Conservation (phyloP, 148 eudicot genomes). For the Drosera capensis region DNA sequence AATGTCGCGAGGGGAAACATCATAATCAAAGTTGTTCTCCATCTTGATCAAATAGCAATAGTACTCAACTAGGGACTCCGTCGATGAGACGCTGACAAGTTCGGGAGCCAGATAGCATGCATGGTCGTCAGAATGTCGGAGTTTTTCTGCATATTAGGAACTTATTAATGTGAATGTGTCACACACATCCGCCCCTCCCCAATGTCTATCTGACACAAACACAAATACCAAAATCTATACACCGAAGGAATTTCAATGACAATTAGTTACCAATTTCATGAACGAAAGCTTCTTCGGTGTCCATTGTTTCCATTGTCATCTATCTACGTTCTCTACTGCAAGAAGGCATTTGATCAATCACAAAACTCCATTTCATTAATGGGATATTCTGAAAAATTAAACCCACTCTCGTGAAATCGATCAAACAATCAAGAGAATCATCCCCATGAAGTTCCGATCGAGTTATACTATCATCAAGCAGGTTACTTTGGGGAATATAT, state of each 20-base stretch:
- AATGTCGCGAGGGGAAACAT: slow-evolving; percentile 31
- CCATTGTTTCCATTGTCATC: not conserved
- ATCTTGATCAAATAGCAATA: slow-evolving; percentile 52
- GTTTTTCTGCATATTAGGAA: slow-evolving; percentile 15
- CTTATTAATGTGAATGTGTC: not conserved
- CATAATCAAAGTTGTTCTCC: slow-evolving; percentile 20
- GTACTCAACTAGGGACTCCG: slow-evolving; percentile 14
- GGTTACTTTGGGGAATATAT: no score
- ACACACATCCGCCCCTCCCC: no score
- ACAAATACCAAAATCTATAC: not conserved
- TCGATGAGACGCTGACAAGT: slow-evolving; percentile 23
- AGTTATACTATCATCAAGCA: no score
- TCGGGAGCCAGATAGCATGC: slow-evolving; percentile 47
- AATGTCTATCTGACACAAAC: slow-evolving; percentile 1
- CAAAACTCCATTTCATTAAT: no score
- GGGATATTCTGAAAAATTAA: no score
- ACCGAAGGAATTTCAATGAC: not conserved
- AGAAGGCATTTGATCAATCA: no score
- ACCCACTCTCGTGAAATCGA: no score
- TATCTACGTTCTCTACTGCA: no score
- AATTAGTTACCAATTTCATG: slow-evolving; percentile 33
- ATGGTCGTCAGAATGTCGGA: slow-evolving; percentile 26
- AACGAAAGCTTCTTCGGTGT: slow-evolving; percentile 25
- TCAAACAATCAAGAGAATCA: no score
- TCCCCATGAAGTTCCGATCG: no score